These are phyloP conservation scores for Tuber melanosporum DNA, from an alignment of 495 filamentous ascomycete species.

Conservation along the genomic window DNA sequence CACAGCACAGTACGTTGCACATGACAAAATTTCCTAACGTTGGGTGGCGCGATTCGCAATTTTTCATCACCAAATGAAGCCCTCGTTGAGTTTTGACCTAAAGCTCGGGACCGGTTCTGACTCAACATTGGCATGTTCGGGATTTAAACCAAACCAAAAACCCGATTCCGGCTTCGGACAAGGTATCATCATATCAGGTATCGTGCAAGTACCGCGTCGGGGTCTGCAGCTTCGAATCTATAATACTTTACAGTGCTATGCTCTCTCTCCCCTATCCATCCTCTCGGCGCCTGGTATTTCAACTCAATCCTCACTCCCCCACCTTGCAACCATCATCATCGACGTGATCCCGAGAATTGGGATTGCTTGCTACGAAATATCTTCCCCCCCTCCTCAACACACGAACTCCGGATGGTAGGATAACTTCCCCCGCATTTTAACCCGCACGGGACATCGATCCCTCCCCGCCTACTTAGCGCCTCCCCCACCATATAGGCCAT, in stretches of 20 bases:
- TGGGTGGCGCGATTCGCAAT: neutral
- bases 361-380: constrained; percentile 12
- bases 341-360: constrained; percentile 6
- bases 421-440: constrained; percentile 3
- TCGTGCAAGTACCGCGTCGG: neutral
- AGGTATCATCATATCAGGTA: neutral
- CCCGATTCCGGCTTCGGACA: neutral
- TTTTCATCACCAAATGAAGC: neutral
- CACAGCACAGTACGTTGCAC: neutral
- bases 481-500: neutral
- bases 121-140: neutral
- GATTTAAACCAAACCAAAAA: neutral
- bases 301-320: constrained; percentile 14
- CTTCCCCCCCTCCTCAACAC: constrained; percentile 3
- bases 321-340: constrained; percentile 15
- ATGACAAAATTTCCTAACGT: neutral
- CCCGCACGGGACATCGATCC: neutral
- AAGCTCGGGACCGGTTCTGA: neutral
- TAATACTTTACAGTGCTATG: neutral
- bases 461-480: neutral
- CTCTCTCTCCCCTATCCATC: neutral
- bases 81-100: neutral
- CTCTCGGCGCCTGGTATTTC: neutral
- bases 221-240: neutral
- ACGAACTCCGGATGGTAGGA: constrained; percentile 30